A percentile compares a stretch with the other conserved stretches of the same genome.
These are phyloP conservation scores for Populus deltoides DNA, from an alignment of 345 rosid genomes.

Conservation along the genomic window DNA sequence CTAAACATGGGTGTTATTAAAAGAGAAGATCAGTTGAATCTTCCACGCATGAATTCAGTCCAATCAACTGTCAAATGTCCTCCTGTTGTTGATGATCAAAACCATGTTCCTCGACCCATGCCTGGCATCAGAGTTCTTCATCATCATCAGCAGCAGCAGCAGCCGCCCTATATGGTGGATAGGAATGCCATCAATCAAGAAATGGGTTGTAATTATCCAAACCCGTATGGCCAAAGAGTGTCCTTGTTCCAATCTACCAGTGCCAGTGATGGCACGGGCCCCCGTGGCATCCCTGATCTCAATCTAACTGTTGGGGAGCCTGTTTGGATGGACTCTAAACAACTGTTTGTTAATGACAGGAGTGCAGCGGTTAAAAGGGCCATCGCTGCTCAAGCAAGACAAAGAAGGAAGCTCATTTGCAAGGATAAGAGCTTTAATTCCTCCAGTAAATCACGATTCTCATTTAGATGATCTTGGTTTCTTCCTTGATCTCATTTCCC, in stretches of 20 bases:
- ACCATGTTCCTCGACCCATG: neutral
- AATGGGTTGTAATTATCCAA: neutral
- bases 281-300: slow-evolving; percentile 27
- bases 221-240: neutral
- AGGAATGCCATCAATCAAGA: neutral
- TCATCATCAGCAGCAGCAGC: neutral
- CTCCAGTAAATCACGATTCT: slow-evolving; percentile 6
- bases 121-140: too few species aligned
- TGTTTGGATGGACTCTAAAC: slow-evolving; percentile 2
- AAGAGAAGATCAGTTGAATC: neutral
- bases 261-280: neutral
- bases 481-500: neutral
- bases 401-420: slow-evolving; percentile 32
- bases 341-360: neutral
- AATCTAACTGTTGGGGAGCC: slow-evolving; percentile 16
- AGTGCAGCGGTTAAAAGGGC: neutral
- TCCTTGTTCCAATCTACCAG: neutral
- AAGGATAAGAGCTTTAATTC: slow-evolving; percentile 16
- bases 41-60: neutral
- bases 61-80: neutral
- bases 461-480: slow-evolving; percentile 4
- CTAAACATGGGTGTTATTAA: neutral
- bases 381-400: slow-evolving; percentile 38
- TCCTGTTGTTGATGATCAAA: neutral
- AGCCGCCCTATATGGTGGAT: slow-evolving; percentile 2